phyloP scores from a whole-genome alignment of 176 grass and related monocot species.

The Triticum turgidum region DNA sequence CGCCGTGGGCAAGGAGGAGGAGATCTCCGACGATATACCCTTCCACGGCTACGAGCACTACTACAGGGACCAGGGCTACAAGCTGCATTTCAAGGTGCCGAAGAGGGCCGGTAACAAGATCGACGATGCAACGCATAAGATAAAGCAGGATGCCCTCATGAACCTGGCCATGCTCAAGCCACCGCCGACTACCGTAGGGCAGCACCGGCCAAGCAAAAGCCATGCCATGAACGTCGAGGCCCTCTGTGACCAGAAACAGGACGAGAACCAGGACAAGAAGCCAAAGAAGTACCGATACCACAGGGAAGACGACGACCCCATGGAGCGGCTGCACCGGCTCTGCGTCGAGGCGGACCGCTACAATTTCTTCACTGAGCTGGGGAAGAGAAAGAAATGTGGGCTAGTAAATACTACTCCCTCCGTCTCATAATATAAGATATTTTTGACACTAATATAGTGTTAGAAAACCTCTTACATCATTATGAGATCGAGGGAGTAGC shows the following conservation, averaged over 20 bases:
- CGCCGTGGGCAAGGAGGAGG: conserved; percentile 34
- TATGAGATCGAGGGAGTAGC: no score
- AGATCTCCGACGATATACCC: conserved; percentile 45
- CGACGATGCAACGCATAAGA: background rate
- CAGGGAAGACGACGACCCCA: conserved; percentile 8
- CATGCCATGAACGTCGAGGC: background rate
- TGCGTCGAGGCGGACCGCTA: background rate
- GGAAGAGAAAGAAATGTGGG: background rate
- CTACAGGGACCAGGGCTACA: conserved; percentile 12
- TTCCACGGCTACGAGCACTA: background rate
- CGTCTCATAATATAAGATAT: no score
- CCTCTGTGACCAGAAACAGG: background rate
- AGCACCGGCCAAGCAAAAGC: background rate
- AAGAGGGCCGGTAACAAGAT: conserved; percentile 16
- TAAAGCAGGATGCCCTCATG: background rate
- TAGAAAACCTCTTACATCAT: no score
- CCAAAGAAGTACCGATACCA: background rate
- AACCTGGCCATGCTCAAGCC: conserved; percentile 37
- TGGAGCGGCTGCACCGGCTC: conserved; percentile 19
- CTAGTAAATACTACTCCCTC: no score
- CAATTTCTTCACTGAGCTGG: background rate
- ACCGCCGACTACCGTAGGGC: background rate
- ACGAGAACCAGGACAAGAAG: background rate
- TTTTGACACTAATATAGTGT: no score
- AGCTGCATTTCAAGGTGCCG: conserved; percentile 22